Percentiles rank a stretch among this genome's conserved stretches.
Evolutionary conservation across 768 basidiomycete genomes (phyloP).

Genomic region (Rhizopogon roseolus): DNA sequence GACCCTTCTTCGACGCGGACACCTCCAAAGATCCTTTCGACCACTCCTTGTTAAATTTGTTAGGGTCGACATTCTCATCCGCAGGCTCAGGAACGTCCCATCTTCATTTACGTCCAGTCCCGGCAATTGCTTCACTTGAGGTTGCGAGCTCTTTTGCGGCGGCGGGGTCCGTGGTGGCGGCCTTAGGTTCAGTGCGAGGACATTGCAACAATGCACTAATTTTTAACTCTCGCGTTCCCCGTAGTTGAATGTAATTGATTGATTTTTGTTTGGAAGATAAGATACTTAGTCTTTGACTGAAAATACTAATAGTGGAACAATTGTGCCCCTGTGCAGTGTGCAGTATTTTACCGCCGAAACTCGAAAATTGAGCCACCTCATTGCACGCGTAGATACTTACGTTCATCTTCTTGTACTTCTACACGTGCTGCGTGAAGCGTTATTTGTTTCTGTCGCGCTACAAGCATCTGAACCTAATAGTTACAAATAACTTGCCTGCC

Average conservation of each 20-base stretch:
- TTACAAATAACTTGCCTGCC: conserved; percentile 21
- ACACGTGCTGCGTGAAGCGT: not conserved
- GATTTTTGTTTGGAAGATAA: no score
- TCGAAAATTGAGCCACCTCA: no score
- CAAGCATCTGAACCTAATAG: conserved; percentile 16
- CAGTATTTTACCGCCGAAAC: no score
- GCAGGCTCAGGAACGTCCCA: conserved; percentile 69
- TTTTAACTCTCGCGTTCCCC: no score
- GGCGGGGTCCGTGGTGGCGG: conserved; percentile 64
- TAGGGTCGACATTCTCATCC: conserved; percentile 65
- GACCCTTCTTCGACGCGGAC: no score
- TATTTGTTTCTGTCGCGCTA: conserved; percentile 8
- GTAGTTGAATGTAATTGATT: no score
- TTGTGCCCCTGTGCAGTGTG: no score
- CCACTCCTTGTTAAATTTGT: conserved; percentile 59
- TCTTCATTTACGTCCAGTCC: conserved; percentile 68
- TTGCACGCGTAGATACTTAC: not conserved
- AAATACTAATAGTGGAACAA: no score
- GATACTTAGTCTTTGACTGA: no score
- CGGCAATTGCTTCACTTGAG: conserved; percentile 38
- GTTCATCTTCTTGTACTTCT: not conserved
- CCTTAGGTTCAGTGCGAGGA: conserved; percentile 75
- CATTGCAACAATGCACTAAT: no score
- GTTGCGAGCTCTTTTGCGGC: conserved; percentile 35
- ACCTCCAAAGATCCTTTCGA: conserved; percentile 70